These are phyloP conservation scores for Seminavis robusta DNA, from an alignment of 108 stramenopile genomes.

Conservation along the genomic window DNA sequence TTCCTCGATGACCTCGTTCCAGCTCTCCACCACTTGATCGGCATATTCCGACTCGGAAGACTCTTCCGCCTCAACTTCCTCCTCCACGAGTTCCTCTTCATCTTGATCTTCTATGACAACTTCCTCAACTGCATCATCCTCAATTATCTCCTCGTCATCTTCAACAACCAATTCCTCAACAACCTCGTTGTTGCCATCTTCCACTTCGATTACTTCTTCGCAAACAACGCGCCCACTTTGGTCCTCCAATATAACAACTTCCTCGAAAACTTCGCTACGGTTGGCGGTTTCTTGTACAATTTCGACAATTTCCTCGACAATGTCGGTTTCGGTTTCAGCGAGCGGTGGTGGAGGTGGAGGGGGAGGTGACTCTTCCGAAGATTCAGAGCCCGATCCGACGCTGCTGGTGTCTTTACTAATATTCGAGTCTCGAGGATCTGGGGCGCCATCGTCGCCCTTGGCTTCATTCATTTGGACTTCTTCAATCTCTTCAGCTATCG, in stretches of 20 bases:
- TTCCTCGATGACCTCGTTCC: not conserved
- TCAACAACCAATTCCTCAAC: not conserved
- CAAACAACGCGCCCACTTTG: not conserved
- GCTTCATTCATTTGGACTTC: too few relatives aligned
- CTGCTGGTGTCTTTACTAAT: too few relatives aligned
- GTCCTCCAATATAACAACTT: not conserved
- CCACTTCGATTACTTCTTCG: not conserved
- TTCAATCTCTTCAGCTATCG: too few relatives aligned
- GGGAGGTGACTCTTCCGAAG: too few relatives aligned
- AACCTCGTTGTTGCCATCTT: not conserved
- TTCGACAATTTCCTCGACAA: not conserved
- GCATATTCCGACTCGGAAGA: conserved; percentile 17
- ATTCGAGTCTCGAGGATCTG: too few relatives aligned
- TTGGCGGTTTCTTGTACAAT: not conserved
- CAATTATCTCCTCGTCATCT: not conserved
- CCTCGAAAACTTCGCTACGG: not conserved
- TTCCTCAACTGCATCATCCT: not conserved
- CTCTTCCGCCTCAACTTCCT: conserved; percentile 2
- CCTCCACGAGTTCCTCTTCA: not conserved
- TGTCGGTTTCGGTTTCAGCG: not conserved
- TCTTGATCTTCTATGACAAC: not conserved
- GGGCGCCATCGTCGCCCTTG: too few relatives aligned
- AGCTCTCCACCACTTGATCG: conserved; percentile 23
- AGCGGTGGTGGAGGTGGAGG: too few relatives aligned
- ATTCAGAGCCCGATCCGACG: too few relatives aligned